Evolutionary conservation across 495 filamentous ascomycete species (phyloP), one percentile per base, ranked within the genome.

Genomic region (Trichoderma erinaceum): DNA sequence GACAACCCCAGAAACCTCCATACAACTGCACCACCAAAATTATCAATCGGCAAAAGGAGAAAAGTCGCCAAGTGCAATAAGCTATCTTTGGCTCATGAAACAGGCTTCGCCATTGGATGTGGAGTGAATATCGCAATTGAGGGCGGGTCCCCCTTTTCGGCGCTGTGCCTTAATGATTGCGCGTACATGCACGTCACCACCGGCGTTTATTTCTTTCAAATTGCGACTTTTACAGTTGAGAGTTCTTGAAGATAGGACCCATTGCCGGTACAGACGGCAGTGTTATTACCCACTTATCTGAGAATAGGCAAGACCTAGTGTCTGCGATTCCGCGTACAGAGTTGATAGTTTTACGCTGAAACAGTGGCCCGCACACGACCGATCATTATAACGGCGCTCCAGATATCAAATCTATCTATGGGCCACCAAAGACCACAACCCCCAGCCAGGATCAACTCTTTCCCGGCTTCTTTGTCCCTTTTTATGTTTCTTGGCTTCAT

Each of bases 181-280:
- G 56, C 56, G 56, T 61, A 61, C 56, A 61, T 61, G 56, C 56
- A 61, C 56, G 56, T 61, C 56, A 61, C 56, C 56, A 35, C 56
- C 56, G 27, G 10, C 13, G 11, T 32, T 32, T 61, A 35, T 21
- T 58, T 12, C 29, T 29, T 21, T 13, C 25, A 13, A 32, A 0
- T 12, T 11, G 56, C 56, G 25, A 32, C 27, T 18, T 2, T 10
- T 32, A 23, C 56, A 61, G 25, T 21, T 32, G 11, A 61, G 44
- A 46, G n/a, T 15, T 15, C 44, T 38, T 38, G 35, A 38, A 2
- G 35, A 38, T 38, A 38, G 8, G 35, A 5, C 5, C 35, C 35
- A 38, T 38, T 38, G 7, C 35, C 8, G 5, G 35, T 38, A 38
- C 35, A 38, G 7, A 48, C n/a, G 44, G 44, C 44, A 16, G 12